Percentiles rank a stretch among this genome's conserved stretches.
phyloP scores from a whole-genome alignment of 1,139 yeast species.

The Pneumocystis oryctolagi region DNA sequence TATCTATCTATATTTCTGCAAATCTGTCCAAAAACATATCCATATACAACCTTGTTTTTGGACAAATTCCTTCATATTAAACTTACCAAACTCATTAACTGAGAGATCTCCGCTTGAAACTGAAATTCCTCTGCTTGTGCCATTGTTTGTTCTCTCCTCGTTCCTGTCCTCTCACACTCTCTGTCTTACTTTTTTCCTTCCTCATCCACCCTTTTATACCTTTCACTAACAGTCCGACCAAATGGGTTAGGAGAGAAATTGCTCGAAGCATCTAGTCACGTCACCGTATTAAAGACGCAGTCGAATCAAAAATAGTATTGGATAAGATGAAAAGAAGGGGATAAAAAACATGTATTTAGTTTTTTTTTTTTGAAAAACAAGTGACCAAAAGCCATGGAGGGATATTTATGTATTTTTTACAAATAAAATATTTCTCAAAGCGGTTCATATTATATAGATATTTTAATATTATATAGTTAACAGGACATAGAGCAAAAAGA shows the following conservation, averaged over 20 bases:
- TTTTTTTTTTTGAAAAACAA: too few relatives aligned
- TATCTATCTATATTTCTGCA: not conserved
- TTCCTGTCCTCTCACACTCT: not conserved
- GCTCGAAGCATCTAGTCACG: not conserved
- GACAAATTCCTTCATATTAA: not conserved
- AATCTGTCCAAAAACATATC: slow-evolving; percentile 28
- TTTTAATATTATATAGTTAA: too few relatives aligned
- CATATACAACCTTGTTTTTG: not conserved
- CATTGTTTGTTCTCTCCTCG: not conserved
- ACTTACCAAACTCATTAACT: slow-evolving; percentile 74
- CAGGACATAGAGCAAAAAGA: too few relatives aligned
- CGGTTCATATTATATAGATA: too few relatives aligned
- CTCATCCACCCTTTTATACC: not conserved
- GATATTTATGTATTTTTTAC: too few relatives aligned
- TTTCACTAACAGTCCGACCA: not conserved
- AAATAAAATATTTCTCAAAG: too few relatives aligned
- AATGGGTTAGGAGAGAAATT: not conserved
- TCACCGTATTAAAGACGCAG: not conserved
- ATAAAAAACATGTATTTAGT: not conserved
- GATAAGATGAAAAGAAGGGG: not conserved
- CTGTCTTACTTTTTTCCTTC: not conserved
- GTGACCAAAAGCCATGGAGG: too few relatives aligned
- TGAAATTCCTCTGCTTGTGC: slow-evolving; percentile 30
- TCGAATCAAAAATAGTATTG: not conserved
- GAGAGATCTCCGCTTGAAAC: slow-evolving; percentile 99